Base-by-base conservation (phyloP, 2,329 filamentous ascomycete species). In the Alternaria gaisen region DNA sequence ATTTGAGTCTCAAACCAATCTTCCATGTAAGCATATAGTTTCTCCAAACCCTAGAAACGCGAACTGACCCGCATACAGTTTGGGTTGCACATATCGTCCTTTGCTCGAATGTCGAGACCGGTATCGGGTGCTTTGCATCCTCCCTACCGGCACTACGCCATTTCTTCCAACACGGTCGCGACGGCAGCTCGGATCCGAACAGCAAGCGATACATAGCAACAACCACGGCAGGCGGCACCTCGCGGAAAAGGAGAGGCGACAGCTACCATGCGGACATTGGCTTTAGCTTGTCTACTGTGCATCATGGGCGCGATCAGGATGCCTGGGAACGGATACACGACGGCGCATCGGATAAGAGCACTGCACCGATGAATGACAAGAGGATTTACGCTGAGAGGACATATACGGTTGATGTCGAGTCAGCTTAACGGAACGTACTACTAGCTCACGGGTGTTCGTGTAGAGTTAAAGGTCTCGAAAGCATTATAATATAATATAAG, bases 21-120 rank as follows among this genome's bases (percentile, higher is more conserved):
- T 71, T 12, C 65, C 64, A 50, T 71, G 68, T 69, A 53, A 63
- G 61, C 36, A 4, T 40, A 4, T 10, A 20, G 38, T 40, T 5
- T 11, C 8, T 11, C 9, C 11, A 20, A 4, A 4, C 1, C 8
- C 18, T 4, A 20, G 38, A 40, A n/a, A 10, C n/a, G 4, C 9
- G 10, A 40, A 20, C 10, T 40, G 10, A 40, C 38, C n/a, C 3
- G n/a, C 9, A n/a, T 18, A 40, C n/a, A 40, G 38, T 70, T 54
- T 71, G 68, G 67, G 65, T 69, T 11, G 60, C 68, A 18, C 68
- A 71, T 46, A 71, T 56, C 16, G 63, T 71, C 60, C 63, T 71
- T 28, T 71, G 63, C 42, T 71, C 68, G 14, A 71, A 71, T 43
- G 64, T 71, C 46, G 68, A 71, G 62, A 71, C 67, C 8, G 68